Percentiles rank a stretch among this genome's conserved stretches.
Conservation (phyloP, 371 early-diverging fungal genomes). For the Mortierella sp. region DNA sequence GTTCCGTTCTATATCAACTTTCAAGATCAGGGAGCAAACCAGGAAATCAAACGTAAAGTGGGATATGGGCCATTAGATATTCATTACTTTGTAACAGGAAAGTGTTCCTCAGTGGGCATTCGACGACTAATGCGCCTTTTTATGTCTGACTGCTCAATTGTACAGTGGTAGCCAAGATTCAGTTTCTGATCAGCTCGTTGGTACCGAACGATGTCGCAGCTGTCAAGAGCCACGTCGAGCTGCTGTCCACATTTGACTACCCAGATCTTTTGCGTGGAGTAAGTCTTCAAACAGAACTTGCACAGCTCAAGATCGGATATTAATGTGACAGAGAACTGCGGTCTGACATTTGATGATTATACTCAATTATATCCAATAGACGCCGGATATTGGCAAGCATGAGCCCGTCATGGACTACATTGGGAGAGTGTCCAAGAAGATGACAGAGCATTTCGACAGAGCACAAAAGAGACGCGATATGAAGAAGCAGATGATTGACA, state of each 20-base stretch:
- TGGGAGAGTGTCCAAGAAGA: slow-evolving; percentile 19
- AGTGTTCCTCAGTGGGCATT: neutral
- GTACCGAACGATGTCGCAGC: slow-evolving; percentile 40
- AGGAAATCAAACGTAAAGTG: slow-evolving; percentile 32
- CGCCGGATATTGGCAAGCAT: slow-evolving; percentile 29
- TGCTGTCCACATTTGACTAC: slow-evolving; percentile 28
- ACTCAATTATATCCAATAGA: slow-evolving; percentile 11
- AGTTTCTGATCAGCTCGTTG: slow-evolving; percentile 45
- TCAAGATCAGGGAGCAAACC: slow-evolving; percentile 11
- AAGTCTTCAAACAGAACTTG: neutral
- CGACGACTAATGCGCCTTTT: neutral
- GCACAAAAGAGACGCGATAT: slow-evolving; percentile 12
- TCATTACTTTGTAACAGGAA: no score
- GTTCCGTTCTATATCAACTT: slow-evolving; percentile 40
- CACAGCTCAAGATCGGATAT: neutral
- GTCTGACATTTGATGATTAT: no score
- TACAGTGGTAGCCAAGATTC: slow-evolving; percentile 42
- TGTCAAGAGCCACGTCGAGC: slow-evolving; percentile 41
- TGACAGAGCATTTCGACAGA: slow-evolving; percentile 30
- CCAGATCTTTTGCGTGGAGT: slow-evolving; percentile 39
- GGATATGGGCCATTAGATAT: neutral
- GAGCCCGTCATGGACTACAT: slow-evolving; percentile 36
- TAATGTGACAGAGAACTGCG: neutral
- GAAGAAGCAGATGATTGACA: slow-evolving; percentile 38
- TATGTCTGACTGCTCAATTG: neutral